phyloP scores from a whole-genome alignment of 1,139 yeast genomes.

The Yamadazyma taylorii region DNA sequence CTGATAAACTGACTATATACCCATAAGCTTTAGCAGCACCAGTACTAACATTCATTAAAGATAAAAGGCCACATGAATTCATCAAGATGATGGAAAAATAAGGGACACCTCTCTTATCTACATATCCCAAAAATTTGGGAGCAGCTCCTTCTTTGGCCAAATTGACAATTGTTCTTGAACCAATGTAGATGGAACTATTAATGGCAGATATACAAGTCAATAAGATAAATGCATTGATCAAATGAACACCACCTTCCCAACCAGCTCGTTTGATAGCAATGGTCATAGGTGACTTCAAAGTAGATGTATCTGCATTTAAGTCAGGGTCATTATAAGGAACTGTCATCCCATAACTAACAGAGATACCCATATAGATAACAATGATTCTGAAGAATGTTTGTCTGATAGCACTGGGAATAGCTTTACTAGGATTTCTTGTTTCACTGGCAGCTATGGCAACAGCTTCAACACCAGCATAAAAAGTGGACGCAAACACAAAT shows the following conservation, averaged over 20 bases:
- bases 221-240: conserved; percentile 51
- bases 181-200: conserved; percentile 53
- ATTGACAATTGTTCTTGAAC: conserved; percentile 51
- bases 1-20: conserved; percentile 55
- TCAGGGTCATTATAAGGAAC: conserved; percentile 51
- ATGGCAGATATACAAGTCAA: conserved; percentile 55
- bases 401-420: conserved; percentile 58
- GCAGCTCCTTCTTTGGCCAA: conserved; percentile 53
- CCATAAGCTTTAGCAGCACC: conserved; percentile 55
- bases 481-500: conserved; percentile 67
- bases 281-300: conserved; percentile 45
- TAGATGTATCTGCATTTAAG: conserved; percentile 24
- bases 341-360: conserved; percentile 53
- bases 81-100: conserved; percentile 48
- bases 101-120: conserved; percentile 52
- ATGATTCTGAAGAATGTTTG: conserved; percentile 57
- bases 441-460: conserved; percentile 60
- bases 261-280: conserved; percentile 48
- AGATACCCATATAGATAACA: conserved; percentile 54
- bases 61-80: conserved; percentile 51
- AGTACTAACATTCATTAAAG: conserved; percentile 49
- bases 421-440: conserved; percentile 52
- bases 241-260: conserved; percentile 49
- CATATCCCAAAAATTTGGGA: conserved; percentile 41
- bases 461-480: conserved; percentile 59